Conservation (phyloP, 2,329 filamentous ascomycete species). For the Epichloe amarillans region DNA sequence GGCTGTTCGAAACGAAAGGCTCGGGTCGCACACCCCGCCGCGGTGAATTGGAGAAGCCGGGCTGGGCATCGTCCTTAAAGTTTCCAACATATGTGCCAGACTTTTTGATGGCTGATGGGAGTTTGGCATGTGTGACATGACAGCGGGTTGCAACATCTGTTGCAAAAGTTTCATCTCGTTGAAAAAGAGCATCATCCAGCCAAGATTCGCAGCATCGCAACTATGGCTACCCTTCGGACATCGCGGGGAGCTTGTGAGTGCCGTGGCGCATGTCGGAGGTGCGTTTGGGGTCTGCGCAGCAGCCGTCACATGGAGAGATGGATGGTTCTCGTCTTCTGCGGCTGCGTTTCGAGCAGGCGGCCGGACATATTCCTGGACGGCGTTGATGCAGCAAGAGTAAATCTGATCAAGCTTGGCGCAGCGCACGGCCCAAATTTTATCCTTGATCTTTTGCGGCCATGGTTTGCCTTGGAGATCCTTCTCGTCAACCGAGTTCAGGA, state of each 20-base stretch:
- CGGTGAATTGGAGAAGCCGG: conserved; percentile 27
- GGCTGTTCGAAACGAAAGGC: conserved; percentile 30
- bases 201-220: conserved; percentile 39
- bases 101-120: conserved; percentile 21
- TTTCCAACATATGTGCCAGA: conserved; percentile 31
- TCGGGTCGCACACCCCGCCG: conserved; percentile 35
- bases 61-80: conserved; percentile 29
- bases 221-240: conserved; percentile 36
- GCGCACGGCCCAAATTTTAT: conserved; percentile 35
- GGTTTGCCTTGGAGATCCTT: conserved; percentile 27
- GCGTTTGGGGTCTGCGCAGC: conserved; percentile 9
- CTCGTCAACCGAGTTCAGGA: conserved; percentile 32
- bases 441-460: conserved; percentile 34
- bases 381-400: conserved; percentile 28
- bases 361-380: conserved; percentile 33
- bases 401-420: conserved; percentile 38
- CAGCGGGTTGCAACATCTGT: conserved; percentile 23
- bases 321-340: conserved; percentile 8
- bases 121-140: conserved; percentile 13
- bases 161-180: conserved; percentile 32
- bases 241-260: conserved; percentile 26
- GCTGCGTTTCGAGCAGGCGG: conserved; percentile 12
- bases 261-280: conserved; percentile 7
- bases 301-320: conserved; percentile 11
- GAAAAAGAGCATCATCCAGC: conserved; percentile 39